Base-by-base conservation (phyloP, 495 filamentous ascomycete species). In the Platismatia glauca region DNA sequence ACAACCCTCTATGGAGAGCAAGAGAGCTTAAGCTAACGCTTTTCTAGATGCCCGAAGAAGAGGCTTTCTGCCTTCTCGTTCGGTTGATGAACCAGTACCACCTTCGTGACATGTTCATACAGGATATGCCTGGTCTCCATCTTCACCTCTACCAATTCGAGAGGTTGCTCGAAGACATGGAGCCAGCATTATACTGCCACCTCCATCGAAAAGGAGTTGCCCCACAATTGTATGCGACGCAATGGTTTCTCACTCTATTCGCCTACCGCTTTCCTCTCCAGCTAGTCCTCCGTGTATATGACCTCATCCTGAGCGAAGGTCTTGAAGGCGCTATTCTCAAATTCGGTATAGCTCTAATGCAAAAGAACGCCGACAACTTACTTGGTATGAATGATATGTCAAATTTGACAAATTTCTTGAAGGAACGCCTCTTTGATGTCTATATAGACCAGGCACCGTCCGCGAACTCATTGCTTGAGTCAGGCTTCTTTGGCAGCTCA, bases 241-340 rank as follows among this genome's bases (percentile, higher is more conserved):
- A 97, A 72, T 99, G 94, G 94, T 97, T 97, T 74, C 84, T 99
- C 50, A 99, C 94, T 8, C 82, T 99, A n/a, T 99, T 99, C 70
- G 92, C 94, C 20, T 97, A 99, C 73, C 88, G 95, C 55, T 99
- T 99, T 73, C 94, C 94, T 16, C 79, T 99, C 12, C 94, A 99
- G 71, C 82, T 99, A 3, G 94, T 97, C 27, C 82, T 99, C 58
- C 89, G 94, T 57, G 91, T 99, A 38, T 97, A 97, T 75, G 94
- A 99, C 73, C 80, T 99, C 38, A 91, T 99, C 50, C 83, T 99
- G 39, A 93, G 91, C 67, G 94, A 99, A 75, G 94, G 94, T 4
- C 77, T 99, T 20, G 92, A 93, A 62, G 88, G 86, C 41, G 85
- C 87, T 1, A 93, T 99, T 63, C 78, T 97, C 59, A 94, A 91